These are phyloP conservation scores for Prunus yedoensis DNA, from an alignment of 331 rosid genomes.

Conservation along the genomic window DNA sequence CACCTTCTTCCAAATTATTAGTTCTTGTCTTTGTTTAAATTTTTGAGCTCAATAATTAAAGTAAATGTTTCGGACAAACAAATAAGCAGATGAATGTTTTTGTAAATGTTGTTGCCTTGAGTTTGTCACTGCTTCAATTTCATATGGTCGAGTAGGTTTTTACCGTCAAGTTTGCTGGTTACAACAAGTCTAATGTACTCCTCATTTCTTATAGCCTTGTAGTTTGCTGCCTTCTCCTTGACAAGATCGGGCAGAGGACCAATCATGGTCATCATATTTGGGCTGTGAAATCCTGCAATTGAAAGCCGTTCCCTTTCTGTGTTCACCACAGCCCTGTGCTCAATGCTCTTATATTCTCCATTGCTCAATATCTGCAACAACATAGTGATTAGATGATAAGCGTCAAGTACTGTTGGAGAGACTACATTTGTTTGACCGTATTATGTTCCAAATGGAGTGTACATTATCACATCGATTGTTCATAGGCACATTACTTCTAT, in stretches of 20 bases:
- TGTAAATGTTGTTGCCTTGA: too few species aligned
- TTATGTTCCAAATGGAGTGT: too few species aligned
- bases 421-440: too few species aligned
- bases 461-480: background rate
- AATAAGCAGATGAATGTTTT: too few species aligned
- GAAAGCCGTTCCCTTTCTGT: constrained; percentile 22
- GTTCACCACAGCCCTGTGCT: constrained; percentile 26
- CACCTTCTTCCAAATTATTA: too few species aligned
- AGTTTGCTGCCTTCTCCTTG: background rate
- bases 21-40: too few species aligned
- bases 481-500: background rate
- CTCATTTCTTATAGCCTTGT: constrained; percentile 1
- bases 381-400: background rate
- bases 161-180: constrained; percentile 25
- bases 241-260: constrained; percentile 15
- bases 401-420: too few species aligned
- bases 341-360: constrained; percentile 25
- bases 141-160: constrained; percentile 19
- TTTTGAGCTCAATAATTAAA: too few species aligned
- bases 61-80: too few species aligned
- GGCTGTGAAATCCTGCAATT: constrained; percentile 21
- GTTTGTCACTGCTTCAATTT: background rate
- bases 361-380: constrained; percentile 21
- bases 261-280: constrained; percentile 1
- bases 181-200: constrained; percentile 7